phyloP scores from a whole-genome alignment of 2,329 filamentous ascomycete genomes.

The Rhynchosporium secalis region DNA sequence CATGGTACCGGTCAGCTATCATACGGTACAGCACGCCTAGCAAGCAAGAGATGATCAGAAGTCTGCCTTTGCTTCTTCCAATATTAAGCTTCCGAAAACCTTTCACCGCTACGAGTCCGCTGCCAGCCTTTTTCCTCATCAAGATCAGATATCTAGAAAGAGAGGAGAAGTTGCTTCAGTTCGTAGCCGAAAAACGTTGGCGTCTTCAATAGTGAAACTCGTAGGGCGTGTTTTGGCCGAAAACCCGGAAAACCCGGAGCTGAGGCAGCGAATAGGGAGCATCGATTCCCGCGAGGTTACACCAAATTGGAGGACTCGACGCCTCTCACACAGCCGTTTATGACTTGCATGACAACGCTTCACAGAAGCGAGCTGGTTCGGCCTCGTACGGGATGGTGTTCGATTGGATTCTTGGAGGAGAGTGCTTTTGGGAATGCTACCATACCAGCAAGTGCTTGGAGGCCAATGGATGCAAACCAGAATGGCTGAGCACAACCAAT shows the following conservation, averaged over 20 bases:
- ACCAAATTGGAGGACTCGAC: not conserved
- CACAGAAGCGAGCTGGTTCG: conserved; percentile 6
- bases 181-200: not conserved
- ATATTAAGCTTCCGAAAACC: not conserved
- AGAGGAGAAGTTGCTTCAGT: not conserved
- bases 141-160: not conserved
- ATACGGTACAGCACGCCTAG: conserved; percentile 12
- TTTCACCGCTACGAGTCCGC: conserved; percentile 17
- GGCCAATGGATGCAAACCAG: not conserved
- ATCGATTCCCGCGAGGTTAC: conserved; percentile 13
- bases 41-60: not conserved
- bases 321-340: conserved; percentile 13
- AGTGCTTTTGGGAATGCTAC: not conserved
- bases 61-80: conserved; percentile 9
- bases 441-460: not conserved
- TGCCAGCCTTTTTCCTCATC: not conserved
- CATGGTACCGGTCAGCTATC: conserved; percentile 14
- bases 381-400: conserved; percentile 6
- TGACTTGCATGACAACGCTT: conserved; percentile 17
- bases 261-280: conserved; percentile 11
- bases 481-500: not conserved
- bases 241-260: conserved; percentile 12
- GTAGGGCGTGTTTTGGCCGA: not conserved
- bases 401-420: not conserved
- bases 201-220: not conserved